Evolutionary conservation across 1,139 yeast genomes (phyloP).

Genomic region (Candida tetrigidarum): DNA sequence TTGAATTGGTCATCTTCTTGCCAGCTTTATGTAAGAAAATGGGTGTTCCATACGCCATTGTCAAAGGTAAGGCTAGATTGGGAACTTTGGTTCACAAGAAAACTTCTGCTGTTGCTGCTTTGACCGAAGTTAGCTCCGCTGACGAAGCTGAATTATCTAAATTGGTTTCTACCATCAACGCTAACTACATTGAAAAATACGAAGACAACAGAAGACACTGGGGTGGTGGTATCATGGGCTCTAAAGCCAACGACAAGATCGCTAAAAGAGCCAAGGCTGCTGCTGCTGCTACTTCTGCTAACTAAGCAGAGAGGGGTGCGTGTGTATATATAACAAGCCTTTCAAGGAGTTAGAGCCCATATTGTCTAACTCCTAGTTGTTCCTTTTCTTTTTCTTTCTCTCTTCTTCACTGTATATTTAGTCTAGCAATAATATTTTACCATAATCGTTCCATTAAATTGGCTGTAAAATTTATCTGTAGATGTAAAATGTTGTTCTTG

Average conservation of each 20-base stretch:
- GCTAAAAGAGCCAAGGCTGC: constrained; percentile 49
- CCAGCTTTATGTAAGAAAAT: constrained; percentile 99
- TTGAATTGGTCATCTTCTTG: constrained; percentile 93
- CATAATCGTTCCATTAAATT: no score
- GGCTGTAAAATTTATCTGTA: not conserved
- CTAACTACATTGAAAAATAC: constrained; percentile 91
- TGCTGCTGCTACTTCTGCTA: constrained; percentile 65
- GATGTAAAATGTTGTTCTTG: no score
- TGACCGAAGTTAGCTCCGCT: constrained; percentile 91
- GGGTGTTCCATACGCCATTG: constrained; percentile 99
- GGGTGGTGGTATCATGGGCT: constrained; percentile 78
- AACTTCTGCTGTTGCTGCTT: constrained; percentile 96
- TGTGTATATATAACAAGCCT: no score
- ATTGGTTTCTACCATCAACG: constrained; percentile 88
- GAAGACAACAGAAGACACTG: constrained; percentile 97
- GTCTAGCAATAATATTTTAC: not conserved
- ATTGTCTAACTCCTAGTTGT: no score
- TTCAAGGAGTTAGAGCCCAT: no score
- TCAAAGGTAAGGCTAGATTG: constrained; percentile 98
- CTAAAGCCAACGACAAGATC: constrained; percentile 81
- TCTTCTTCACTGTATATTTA: not conserved
- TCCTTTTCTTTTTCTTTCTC: constrained; percentile 75
- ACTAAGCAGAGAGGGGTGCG: no score
- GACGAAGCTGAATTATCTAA: constrained; percentile 95
- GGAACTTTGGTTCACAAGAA: constrained; percentile 97